Evolutionary conservation across 2,329 filamentous ascomycete species (phyloP).

Genomic region (Leptographium galeiforme): DNA sequence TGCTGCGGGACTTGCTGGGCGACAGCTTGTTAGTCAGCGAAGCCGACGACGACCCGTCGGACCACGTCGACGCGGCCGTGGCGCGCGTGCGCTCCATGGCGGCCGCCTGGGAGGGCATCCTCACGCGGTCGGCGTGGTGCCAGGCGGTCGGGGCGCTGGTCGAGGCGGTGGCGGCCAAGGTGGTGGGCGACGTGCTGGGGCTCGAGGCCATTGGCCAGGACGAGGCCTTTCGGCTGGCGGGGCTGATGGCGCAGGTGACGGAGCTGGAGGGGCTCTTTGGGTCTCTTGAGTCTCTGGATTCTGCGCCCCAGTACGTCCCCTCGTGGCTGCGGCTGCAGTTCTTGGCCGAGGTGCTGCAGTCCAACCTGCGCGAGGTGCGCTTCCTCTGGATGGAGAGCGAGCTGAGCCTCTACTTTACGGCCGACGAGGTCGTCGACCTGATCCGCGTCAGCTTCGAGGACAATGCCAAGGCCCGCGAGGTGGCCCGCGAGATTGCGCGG

Average conservation of each 20-base stretch:
- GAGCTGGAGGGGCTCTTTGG: no score
- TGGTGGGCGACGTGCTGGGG: slow-evolving; percentile 49
- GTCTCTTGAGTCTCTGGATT: no score
- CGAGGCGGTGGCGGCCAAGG: slow-evolving; percentile 44
- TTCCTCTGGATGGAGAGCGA: slow-evolving; percentile 54
- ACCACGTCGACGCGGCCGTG: slow-evolving; percentile 39
- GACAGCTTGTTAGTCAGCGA: slow-evolving; percentile 20
- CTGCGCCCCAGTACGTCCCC: slow-evolving; percentile 46
- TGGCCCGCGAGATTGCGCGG: slow-evolving; percentile 42
- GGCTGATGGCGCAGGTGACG: slow-evolving; percentile 42
- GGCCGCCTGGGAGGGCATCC: slow-evolving; percentile 41
- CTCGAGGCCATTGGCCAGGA: slow-evolving; percentile 48
- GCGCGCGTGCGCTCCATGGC: slow-evolving; percentile 40
- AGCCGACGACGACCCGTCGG: slow-evolving; percentile 26
- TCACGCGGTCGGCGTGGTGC: slow-evolving; percentile 47
- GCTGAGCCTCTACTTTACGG: slow-evolving; percentile 48
- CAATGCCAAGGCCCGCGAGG: slow-evolving; percentile 43
- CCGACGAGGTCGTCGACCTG: slow-evolving; percentile 47
- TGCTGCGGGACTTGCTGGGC: slow-evolving; percentile 48
- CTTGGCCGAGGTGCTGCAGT: slow-evolving; percentile 51
- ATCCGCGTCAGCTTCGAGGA: slow-evolving; percentile 52
- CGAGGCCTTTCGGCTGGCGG: slow-evolving; percentile 48
- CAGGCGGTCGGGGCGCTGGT: slow-evolving; percentile 48
- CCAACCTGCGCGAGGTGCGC: slow-evolving; percentile 49
- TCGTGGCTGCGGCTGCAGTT: slow-evolving; percentile 53